Evolutionary conservation across 768 basidiomycete genomes (phyloP), one percentile per base, ranked within the genome.

Genomic region (Tricholoma saponaceum): DNA sequence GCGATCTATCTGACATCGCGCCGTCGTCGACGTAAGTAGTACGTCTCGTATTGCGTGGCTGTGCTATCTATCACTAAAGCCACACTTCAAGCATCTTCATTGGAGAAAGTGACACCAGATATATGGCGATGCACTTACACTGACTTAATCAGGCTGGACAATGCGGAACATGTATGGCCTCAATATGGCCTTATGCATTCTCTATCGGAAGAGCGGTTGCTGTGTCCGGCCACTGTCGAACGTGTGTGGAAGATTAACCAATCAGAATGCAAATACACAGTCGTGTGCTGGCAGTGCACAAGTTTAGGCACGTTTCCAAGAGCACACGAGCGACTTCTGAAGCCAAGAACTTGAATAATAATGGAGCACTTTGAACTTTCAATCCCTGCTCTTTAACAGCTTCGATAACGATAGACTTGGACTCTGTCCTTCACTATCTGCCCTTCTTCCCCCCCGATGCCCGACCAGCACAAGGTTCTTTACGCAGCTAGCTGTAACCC

Each of bases 401-500:
- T 18, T 41, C 39, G 20, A 43, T n/a, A 43, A 22, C 22, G 22
- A 5, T 44, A 22, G 41, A 41, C 52, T 20, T 20, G 46, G 51
- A 39, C 56, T 23, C 46, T 35, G 22, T 46, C 53, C 22, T 43
- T 51, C 20, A 8, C 49, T 49, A 41, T n/a, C 12, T 47, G 47
- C 16, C 16, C n/a, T 10, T 41, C 16, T 5, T 41, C 14, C 18
- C 30, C 4, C 2, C 22, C 41, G 2, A 55, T 44, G 55, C 33
- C 55, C 18, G 53, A 60, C 22, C 30, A 14, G 12, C n/a, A 47
- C 18, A 51, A 49, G 35, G 47, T 58, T 6, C 33, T 56, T 37
- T 75, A 75, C 62, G 58, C 70, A 28, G 73, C 69, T 5, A 73
- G 70, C 62, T 72, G 68, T 47, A 76, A 76, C 47, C 76, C 75